Conservation (phyloP, 2,329 filamentous ascomycete species). For the Dactylonectria estremocensis region DNA sequence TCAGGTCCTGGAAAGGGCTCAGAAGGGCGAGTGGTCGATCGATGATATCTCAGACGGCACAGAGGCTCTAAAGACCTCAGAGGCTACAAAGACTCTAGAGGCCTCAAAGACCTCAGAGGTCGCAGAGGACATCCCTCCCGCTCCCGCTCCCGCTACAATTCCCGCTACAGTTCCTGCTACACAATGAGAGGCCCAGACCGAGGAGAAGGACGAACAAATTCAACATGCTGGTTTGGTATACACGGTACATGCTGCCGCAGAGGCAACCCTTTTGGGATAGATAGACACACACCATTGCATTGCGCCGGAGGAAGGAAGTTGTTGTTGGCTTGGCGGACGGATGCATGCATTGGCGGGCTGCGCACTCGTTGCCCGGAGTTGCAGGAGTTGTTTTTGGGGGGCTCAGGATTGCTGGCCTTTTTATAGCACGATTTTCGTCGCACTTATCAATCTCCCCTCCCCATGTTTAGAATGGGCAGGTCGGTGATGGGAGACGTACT, state of each 20-base stretch:
- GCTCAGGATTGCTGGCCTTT: constrained; percentile 37
- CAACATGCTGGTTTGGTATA: constrained; percentile 40
- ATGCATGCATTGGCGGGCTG: constrained; percentile 47
- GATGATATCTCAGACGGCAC: constrained; percentile 56
- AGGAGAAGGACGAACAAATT: constrained; percentile 22
- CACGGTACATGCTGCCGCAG: constrained; percentile 42
- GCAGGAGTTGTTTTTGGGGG: constrained; percentile 47
- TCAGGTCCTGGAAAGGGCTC: constrained; percentile 66
- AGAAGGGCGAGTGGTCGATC: constrained; percentile 68
- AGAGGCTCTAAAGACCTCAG: neutral
- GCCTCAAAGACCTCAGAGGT: neutral
- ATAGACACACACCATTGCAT: constrained; percentile 35
- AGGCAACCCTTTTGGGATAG: constrained; percentile 47
- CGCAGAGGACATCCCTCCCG: too few species aligned
- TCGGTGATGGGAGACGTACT: constrained; percentile 7
- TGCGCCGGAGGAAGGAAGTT: constrained; percentile 36
- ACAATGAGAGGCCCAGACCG: neutral
- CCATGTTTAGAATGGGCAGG: constrained; percentile 13
- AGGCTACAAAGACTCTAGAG: neutral
- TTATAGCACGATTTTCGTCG: constrained; percentile 38
- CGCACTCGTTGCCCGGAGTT: constrained; percentile 50
- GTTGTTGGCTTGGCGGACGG: constrained; percentile 21
- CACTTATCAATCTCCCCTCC: constrained; percentile 31
- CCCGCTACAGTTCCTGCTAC: neutral
- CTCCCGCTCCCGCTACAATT: neutral